A percentile compares a stretch with the other conserved stretches of the same genome.
These are phyloP conservation scores for Allomyces macrogynus DNA, from an alignment of 192 early-diverging fungal genomes.

Conservation along the genomic window DNA sequence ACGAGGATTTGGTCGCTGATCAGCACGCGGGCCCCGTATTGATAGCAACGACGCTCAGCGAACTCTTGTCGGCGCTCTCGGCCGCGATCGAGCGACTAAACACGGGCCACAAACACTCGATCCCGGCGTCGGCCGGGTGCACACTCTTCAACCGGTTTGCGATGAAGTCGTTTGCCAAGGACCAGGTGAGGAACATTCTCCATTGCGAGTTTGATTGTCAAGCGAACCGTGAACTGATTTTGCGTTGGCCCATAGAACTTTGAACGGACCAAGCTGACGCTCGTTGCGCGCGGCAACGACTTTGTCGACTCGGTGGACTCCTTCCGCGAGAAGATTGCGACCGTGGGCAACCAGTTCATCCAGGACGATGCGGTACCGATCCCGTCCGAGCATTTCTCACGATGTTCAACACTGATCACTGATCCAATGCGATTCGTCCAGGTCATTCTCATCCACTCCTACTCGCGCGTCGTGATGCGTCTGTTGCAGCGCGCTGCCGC, in stretches of 20 bases:
- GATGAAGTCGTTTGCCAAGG: conserved; percentile 19
- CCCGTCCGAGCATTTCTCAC: background rate
- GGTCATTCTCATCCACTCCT: conserved; percentile 80
- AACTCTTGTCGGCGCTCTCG: conserved; percentile 62
- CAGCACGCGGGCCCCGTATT: background rate
- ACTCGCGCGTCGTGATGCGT: conserved; percentile 81
- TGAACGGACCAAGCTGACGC: conserved; percentile 42
- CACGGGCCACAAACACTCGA: conserved; percentile 41
- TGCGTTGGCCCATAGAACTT: conserved; percentile 26
- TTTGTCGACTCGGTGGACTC: conserved; percentile 52
- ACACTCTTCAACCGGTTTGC: conserved; percentile 62
- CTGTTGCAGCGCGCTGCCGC: conserved; percentile 55
- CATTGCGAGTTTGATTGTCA: background rate
- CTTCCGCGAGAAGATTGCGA: conserved; percentile 58
- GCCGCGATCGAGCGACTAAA: conserved; percentile 45
- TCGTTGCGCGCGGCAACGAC: conserved; percentile 44
- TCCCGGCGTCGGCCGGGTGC: conserved; percentile 69
- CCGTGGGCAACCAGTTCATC: conserved; percentile 54
- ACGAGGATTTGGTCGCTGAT: conserved; percentile 13
- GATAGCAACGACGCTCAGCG: conserved; percentile 65
- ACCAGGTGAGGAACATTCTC: conserved; percentile 12
- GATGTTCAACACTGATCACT: background rate
- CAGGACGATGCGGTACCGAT: conserved; percentile 37
- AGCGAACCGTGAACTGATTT: background rate
- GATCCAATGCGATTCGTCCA: conserved; percentile 8